These are phyloP conservation scores for Pezicula radicicola DNA, from an alignment of 2,329 filamentous ascomycete species.

Conservation along the genomic window DNA sequence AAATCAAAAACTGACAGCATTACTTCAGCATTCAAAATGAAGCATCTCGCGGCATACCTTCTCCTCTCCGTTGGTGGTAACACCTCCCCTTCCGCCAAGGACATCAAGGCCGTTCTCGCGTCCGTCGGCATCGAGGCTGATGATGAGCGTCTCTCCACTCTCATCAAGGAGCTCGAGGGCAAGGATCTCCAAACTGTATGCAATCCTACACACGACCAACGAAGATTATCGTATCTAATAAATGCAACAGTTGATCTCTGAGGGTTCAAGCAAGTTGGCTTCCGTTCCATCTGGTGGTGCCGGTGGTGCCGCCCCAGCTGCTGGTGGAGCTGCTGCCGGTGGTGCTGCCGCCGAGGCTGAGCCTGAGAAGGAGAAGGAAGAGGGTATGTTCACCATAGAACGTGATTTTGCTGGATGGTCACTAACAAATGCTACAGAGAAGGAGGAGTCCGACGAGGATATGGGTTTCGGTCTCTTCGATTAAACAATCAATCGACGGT, in stretches of 20 bases:
- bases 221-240: constrained; percentile 20
- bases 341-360: constrained; percentile 64
- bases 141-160: constrained; percentile 76
- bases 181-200: constrained; percentile 89
- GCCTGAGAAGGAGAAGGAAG: constrained; percentile 67
- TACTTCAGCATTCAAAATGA: constrained; percentile 73
- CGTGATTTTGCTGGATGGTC: constrained; percentile 8
- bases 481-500: constrained; percentile 44
- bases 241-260: constrained; percentile 73
- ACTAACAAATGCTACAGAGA: constrained; percentile 40
- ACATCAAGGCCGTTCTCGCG: constrained; percentile 86
- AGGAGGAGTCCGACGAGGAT: constrained; percentile 72
- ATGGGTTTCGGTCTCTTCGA: constrained; percentile 78
- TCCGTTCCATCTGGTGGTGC: constrained; percentile 92
- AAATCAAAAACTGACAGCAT: constrained; percentile 12
- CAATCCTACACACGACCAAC: constrained; percentile 23
- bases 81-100: constrained; percentile 76
- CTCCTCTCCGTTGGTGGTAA: constrained; percentile 95
- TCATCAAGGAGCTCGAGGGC: constrained; percentile 87
- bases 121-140: constrained; percentile 96
- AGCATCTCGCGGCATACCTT: constrained; percentile 99
- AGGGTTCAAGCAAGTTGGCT: constrained; percentile 90
- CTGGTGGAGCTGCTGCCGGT: constrained; percentile 64
- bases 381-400: constrained; percentile 65
- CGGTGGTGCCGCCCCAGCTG: constrained; percentile 66